Conservation (phyloP, 306 rosid genomes). For the Citrullus amarus region DNA sequence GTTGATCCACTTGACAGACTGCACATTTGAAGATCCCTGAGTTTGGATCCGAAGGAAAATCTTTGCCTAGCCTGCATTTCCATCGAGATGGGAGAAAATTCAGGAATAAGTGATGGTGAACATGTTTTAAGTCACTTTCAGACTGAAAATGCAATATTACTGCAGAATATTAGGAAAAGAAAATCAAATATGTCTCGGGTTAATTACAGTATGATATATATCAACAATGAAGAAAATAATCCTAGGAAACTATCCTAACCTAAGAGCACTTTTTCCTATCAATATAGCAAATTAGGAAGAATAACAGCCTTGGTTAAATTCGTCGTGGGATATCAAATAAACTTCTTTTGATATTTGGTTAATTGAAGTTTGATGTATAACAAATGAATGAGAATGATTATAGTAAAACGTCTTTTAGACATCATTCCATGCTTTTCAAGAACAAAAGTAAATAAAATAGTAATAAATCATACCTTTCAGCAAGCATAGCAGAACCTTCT, state of each 20-base stretch:
- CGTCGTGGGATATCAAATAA: not conserved
- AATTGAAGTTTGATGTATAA: not conserved
- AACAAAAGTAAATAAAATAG: not conserved
- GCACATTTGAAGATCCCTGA: conserved; percentile 85
- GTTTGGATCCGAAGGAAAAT: conserved; percentile 40
- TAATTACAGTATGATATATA: not conserved
- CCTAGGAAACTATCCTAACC: not conserved
- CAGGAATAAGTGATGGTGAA: not conserved
- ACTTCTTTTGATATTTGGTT: not conserved
- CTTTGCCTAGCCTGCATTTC: conserved; percentile 84
- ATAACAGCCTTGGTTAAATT: not conserved
- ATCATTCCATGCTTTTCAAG: not conserved
- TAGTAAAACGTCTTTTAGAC: not conserved
- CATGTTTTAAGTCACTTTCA: not conserved
- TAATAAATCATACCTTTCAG: conserved; percentile 52
- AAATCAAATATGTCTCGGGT: not conserved
- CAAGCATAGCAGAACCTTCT: conserved; percentile 99
- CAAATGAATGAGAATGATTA: not conserved
- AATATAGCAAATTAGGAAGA: not conserved
- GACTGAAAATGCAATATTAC: not conserved
- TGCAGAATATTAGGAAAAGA: not conserved
- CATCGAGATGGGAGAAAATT: not conserved
- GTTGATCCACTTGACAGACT: conserved; percentile 90
- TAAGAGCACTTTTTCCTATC: not conserved
- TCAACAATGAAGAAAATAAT: not conserved